A percentile compares a stretch with the other conserved stretches of the same genome.
Conservation (phyloP, 306 rosid genomes). For the Rosa chinensis region DNA sequence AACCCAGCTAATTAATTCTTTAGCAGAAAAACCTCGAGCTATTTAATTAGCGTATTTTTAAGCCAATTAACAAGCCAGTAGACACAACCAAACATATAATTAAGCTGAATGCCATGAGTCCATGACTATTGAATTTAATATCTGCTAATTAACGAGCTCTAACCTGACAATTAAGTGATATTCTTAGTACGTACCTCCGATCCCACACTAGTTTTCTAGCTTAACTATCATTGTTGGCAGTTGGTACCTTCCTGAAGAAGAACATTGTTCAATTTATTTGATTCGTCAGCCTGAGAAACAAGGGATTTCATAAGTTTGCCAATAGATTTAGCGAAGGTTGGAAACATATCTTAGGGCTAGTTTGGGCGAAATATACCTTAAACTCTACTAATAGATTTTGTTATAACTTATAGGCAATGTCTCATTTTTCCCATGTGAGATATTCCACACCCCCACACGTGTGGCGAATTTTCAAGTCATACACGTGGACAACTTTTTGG, state of each 20-base stretch:
- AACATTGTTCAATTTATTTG: neutral
- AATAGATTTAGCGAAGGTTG: neutral
- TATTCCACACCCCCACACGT: too few relatives aligned
- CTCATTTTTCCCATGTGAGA: too few relatives aligned
- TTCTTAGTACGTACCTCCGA: neutral
- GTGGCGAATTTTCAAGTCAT: too few relatives aligned
- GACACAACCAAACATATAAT: neutral
- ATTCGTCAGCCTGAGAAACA: neutral
- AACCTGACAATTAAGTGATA: neutral
- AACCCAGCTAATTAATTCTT: neutral
- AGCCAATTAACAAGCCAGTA: neutral
- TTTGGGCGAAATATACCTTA: too few relatives aligned
- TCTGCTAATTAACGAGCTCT: neutral
- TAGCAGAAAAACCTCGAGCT: neutral
- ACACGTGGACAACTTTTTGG: too few relatives aligned
- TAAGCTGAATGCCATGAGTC: neutral
- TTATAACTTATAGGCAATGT: too few relatives aligned
- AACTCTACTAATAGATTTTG: too few relatives aligned
- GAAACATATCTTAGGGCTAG: too few relatives aligned
- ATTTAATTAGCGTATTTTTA: neutral
- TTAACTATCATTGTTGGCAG: neutral
- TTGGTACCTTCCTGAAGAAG: neutral
- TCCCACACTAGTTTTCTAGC: constrained; percentile 13
- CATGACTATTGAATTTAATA: neutral
- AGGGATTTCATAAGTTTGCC: neutral